phyloP scores from a whole-genome alignment of 306 rosid species.

The Inga oerstediana region DNA sequence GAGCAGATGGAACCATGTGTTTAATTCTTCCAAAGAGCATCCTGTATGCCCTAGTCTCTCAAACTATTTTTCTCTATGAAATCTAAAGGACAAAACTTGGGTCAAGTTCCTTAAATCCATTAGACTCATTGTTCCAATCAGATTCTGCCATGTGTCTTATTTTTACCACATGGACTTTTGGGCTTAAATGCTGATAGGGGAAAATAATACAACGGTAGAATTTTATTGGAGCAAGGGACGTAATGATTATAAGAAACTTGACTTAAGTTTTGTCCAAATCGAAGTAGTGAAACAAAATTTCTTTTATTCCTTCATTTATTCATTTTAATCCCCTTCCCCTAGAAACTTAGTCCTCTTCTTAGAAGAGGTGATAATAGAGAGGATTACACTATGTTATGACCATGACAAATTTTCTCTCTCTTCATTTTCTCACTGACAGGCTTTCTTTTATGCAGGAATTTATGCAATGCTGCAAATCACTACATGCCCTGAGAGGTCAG shows the following conservation, averaged over 20 bases:
- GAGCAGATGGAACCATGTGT: not conserved
- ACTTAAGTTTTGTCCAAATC: no score
- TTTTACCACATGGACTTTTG: no score
- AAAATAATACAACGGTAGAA: no score
- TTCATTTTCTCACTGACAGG: conserved; percentile 19
- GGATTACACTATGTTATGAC: not conserved
- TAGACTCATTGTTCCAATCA: no score
- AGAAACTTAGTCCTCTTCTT: not conserved
- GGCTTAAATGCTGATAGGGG: no score
- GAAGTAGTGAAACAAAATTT: not conserved
- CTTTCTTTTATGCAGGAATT: conserved; percentile 61
- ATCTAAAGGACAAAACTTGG: not conserved
- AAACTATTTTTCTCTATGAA: not conserved
- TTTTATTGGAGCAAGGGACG: no score
- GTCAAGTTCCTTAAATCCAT: no score
- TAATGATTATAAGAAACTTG: no score
- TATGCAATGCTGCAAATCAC: conserved; percentile 48
- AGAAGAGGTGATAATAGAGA: conserved; percentile 3
- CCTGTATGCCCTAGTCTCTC: not conserved
- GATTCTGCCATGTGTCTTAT: no score
- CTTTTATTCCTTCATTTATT: not conserved
- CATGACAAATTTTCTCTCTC: not conserved
- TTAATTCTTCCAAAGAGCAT: not conserved
- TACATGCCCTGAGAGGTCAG: conserved; percentile 63
- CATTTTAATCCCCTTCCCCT: not conserved